These are phyloP conservation scores for Erythrobasidium hasegawianum DNA, from an alignment of 1,284 basidiomycete genomes.

Conservation along the genomic window DNA sequence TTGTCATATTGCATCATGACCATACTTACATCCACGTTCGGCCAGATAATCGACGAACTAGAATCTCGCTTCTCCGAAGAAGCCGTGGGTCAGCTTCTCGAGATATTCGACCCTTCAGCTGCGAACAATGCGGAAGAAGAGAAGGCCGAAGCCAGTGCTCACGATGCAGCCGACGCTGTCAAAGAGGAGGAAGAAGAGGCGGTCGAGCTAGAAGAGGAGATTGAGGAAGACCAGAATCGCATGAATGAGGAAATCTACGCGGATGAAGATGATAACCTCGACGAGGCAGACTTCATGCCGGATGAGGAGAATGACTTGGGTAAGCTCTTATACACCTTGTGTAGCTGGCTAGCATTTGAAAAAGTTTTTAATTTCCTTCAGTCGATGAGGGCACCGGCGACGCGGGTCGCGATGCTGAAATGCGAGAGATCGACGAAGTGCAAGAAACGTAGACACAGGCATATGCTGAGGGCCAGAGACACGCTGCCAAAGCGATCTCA, in stretches of 20 bases:
- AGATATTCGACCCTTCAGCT: slow-evolving; percentile 13
- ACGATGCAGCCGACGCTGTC: background rate
- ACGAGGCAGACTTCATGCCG: slow-evolving; percentile 18
- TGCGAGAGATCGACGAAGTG: slow-evolving; percentile 32
- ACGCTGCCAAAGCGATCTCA: no score
- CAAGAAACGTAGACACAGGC: slow-evolving; percentile 11
- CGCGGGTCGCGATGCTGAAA: slow-evolving; percentile 22
- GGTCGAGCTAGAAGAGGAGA: background rate
- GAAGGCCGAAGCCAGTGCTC: background rate
- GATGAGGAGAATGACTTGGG: slow-evolving; percentile 29
- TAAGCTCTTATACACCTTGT: no score
- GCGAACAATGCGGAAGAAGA: background rate
- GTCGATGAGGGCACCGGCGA: slow-evolving; percentile 30
- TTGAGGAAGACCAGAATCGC: slow-evolving; percentile 3
- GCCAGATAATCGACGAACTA: slow-evolving; percentile 28
- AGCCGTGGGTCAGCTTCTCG: slow-evolving; percentile 8
- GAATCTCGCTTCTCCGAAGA: slow-evolving; percentile 24
- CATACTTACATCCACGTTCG: no score
- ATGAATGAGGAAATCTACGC: background rate
- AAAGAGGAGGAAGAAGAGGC: background rate
- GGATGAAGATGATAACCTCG: slow-evolving; percentile 21
- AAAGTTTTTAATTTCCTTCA: background rate
- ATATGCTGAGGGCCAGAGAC: no score
- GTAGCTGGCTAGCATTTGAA: no score
- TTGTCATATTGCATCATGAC: no score